Conservation (phyloP, 2,329 filamentous ascomycete genomes). For the Penicillium sp. region DNA sequence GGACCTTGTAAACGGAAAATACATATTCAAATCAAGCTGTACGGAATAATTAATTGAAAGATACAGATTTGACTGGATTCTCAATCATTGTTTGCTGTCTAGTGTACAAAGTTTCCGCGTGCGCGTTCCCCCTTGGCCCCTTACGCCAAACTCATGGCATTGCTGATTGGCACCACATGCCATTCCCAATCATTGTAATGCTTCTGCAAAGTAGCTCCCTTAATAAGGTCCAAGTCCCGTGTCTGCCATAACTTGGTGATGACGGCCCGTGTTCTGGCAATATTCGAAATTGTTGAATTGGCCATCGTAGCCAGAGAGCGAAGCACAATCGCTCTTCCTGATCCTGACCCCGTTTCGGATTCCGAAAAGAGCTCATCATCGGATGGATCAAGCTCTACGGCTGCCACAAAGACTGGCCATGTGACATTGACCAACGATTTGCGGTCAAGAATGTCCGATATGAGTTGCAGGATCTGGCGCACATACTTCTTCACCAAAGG, state of each 20-base stretch:
- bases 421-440: conserved; percentile 38
- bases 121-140: neutral
- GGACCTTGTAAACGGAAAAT: neutral
- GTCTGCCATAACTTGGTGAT: conserved; percentile 51
- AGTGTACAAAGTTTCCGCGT: neutral
- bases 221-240: conserved; percentile 40
- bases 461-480: conserved; percentile 35
- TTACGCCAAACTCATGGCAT: conserved; percentile 45
- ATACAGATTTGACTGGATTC: neutral
- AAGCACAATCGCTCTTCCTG: conserved; percentile 43
- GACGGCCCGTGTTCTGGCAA: conserved; percentile 47
- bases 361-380: conserved; percentile 40
- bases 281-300: conserved; percentile 45
- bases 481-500: conserved; percentile 35
- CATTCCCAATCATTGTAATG: conserved; percentile 44
- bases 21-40: neutral
- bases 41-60: neutral
- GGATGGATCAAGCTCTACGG: conserved; percentile 42
- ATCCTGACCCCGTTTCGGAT: conserved; percentile 17
- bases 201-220: conserved; percentile 15
- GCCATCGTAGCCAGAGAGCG: conserved; percentile 43
- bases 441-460: conserved; percentile 36
- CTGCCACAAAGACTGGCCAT: conserved; percentile 48
- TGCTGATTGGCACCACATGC: conserved; percentile 44
- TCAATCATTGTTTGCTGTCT: neutral